phyloP scores from a whole-genome alignment of 2,329 filamentous ascomycete genomes.

The Penicillium sp. region DNA sequence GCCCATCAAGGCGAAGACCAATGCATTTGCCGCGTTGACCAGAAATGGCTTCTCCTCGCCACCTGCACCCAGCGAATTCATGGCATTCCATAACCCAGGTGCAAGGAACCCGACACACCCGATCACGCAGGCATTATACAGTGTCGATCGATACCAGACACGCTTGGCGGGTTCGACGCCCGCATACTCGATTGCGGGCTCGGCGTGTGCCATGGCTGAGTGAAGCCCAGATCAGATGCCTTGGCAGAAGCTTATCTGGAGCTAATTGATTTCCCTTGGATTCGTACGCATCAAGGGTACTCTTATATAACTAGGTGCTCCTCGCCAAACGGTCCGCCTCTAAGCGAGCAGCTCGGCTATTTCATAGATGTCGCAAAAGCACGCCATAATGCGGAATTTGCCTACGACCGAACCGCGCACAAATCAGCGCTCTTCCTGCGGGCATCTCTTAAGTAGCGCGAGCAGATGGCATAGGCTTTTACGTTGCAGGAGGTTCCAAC shows the following conservation, averaged over 20 bases:
- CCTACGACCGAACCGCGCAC: too few species aligned
- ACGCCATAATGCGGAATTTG: slow-evolving; percentile 2
- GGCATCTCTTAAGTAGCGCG: too few species aligned
- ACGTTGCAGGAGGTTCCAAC: too few species aligned
- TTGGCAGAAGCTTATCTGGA: not conserved
- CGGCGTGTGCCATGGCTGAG: not conserved
- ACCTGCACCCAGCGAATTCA: slow-evolving; percentile 7
- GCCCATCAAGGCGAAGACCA: slow-evolving; percentile 4
- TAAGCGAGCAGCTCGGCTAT: too few species aligned
- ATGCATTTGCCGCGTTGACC: slow-evolving; percentile 9
- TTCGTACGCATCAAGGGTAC: not conserved
- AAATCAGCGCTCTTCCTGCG: too few species aligned
- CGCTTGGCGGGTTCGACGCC: not conserved
- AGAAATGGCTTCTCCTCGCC: slow-evolving; percentile 4
- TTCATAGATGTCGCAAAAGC: slow-evolving; percentile 1
- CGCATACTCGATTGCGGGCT: not conserved
- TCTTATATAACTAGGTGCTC: not conserved
- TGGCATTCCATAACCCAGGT: slow-evolving; percentile 10
- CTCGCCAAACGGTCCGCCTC: too few species aligned
- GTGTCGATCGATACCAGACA: slow-evolving; percentile 3
- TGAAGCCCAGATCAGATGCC: too few species aligned
- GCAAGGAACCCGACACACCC: slow-evolving; percentile 6
- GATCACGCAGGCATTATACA: slow-evolving; percentile 7
- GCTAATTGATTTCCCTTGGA: not conserved
- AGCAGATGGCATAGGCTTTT: too few species aligned